Conservation (phyloP, 805 yeast species). For the Saturnispora dispora region DNA sequence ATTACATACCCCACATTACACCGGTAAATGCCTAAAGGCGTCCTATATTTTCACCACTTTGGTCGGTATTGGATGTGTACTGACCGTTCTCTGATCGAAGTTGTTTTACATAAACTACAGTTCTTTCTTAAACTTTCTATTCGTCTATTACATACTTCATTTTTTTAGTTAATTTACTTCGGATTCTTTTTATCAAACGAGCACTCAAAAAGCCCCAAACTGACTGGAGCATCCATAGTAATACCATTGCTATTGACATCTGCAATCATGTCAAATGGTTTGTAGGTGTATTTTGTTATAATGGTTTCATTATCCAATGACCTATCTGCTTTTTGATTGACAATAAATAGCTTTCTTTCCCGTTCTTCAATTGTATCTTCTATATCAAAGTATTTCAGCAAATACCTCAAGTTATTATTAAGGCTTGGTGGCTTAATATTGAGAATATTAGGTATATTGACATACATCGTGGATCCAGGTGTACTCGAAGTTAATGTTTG, state of each 20-base stretch:
- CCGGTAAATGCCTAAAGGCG: slow-evolving; percentile 25
- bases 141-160: neutral
- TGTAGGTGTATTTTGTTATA: slow-evolving; percentile 31
- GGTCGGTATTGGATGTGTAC: slow-evolving; percentile 22
- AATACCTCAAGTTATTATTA: slow-evolving; percentile 23
- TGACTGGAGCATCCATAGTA: slow-evolving; percentile 45
- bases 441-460: slow-evolving; percentile 16
- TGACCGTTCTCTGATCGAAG: slow-evolving; percentile 10
- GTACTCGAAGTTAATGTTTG: slow-evolving; percentile 1
- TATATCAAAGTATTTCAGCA: slow-evolving; percentile 19
- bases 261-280: slow-evolving; percentile 50
- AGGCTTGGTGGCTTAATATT: slow-evolving; percentile 27
- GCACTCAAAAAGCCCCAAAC: slow-evolving; percentile 45
- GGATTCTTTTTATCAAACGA: slow-evolving; percentile 41
- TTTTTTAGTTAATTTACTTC: neutral
- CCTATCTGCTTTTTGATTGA: slow-evolving; percentile 18
- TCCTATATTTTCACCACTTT: slow-evolving; percentile 23
- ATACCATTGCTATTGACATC: slow-evolving; percentile 42
- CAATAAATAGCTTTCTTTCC: slow-evolving; percentile 14
- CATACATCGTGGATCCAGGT: slow-evolving; percentile 4
- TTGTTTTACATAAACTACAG: neutral
- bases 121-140: neutral
- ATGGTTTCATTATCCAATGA: slow-evolving; percentile 7
- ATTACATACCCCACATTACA: slow-evolving; percentile 19
- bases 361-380: slow-evolving; percentile 20